Evolutionary conservation across 371 early-diverging fungal genomes (phyloP), one percentile per base, ranked within the genome.

Genomic region (Capillidium rhysosporum): DNA sequence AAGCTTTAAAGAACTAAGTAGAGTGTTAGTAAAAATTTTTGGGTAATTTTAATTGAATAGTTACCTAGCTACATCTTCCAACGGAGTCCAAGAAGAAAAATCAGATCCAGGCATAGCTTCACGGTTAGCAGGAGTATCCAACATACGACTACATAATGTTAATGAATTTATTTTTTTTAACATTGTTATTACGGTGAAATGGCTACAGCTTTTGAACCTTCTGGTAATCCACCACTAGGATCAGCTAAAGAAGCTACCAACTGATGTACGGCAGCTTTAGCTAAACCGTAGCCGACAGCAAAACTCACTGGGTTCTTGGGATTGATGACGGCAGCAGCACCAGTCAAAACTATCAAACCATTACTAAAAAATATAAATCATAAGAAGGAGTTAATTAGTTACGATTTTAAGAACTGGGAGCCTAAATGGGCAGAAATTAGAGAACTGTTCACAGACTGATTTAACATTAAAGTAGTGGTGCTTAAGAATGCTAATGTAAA

Each of bases 101-200:
- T 94, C 94, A 28, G 94, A 89, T 47, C 69, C 61, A 21, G 91
- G 82, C 86, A 90, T 92, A 57, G 69, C 80, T 57, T 82, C 71
- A 57, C 97, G 76, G 72, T 94, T 94, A 69, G 71, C 78, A n/a
- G 89, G 84, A 0, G 97, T 96, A 64, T 96, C 97, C 46, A 96
- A 68, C 0, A 84, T 92, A 7, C 80, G 67, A 20, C 82, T 83
- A 57, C 46, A 1, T 14, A n/a, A n/a, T n/a, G n/a, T n/a, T n/a
- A n/a, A n/a, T n/a, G n/a, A n/a, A n/a, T n/a, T n/a, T n/a, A n/a
- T n/a, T n/a, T n/a, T n/a, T n/a, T n/a, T n/a, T n/a, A n/a, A n/a
- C 14, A 23, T 55, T 30, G 3, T 20, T 39, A 10, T 66, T 79
- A 84, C 81, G 93, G 92, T 55, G 82, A 69, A 25, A 93, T 69